phyloP scores from a whole-genome alignment of 371 early-diverging fungal species.

The Capniomyces stellatus region DNA sequence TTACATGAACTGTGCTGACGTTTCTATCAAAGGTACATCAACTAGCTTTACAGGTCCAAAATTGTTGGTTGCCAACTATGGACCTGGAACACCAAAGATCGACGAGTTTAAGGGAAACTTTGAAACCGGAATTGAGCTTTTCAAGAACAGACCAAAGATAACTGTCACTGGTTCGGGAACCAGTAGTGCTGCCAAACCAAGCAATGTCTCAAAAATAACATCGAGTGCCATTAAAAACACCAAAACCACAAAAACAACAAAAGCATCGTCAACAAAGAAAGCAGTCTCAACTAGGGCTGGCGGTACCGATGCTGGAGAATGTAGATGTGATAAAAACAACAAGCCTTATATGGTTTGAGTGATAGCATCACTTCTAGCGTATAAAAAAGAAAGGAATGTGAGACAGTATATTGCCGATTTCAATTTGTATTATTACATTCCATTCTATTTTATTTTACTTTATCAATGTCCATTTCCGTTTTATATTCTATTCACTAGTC shows the following conservation, averaged over 20 bases:
- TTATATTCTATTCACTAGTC: too few relatives aligned
- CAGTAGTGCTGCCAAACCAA: background rate
- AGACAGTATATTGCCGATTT: too few relatives aligned
- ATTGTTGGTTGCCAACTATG: slow-evolving; percentile 33
- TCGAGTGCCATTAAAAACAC: background rate
- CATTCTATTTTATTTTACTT: too few relatives aligned
- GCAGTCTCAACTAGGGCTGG: too few relatives aligned
- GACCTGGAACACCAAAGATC: slow-evolving; percentile 17
- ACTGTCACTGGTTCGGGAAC: slow-evolving; percentile 10
- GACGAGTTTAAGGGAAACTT: slow-evolving; percentile 26
- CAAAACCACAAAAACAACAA: background rate
- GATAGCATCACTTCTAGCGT: too few relatives aligned
- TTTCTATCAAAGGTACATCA: slow-evolving; percentile 26
- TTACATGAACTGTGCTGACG: slow-evolving; percentile 48
- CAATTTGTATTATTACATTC: too few relatives aligned
- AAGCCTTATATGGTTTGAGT: too few relatives aligned
- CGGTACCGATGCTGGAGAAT: too few relatives aligned
- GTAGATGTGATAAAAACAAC: too few relatives aligned
- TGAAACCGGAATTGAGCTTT: slow-evolving; percentile 23
- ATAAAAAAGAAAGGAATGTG: too few relatives aligned
- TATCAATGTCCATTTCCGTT: too few relatives aligned
- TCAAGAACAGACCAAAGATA: slow-evolving; percentile 15
- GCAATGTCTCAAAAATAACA: background rate
- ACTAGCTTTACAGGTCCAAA: slow-evolving; percentile 24
- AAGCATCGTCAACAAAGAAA: background rate